Evolutionary conservation across 1,139 yeast genomes (phyloP), one percentile per base, ranked within the genome.

Genomic region (Kodamaea derodonti): DNA sequence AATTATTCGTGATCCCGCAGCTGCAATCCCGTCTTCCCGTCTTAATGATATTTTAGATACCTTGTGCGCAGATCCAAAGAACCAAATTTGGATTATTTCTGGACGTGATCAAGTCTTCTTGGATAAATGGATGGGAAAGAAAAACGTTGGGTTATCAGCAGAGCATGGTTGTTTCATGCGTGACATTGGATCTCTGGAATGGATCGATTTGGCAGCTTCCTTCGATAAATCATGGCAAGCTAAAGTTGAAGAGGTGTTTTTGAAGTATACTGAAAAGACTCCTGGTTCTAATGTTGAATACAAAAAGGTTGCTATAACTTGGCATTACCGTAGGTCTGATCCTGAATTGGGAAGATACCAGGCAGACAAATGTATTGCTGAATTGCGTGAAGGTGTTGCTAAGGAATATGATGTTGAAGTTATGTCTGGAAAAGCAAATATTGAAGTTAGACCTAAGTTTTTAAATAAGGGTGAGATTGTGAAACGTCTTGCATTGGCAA

Each of bases 401-500:
- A 62, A 63, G 30, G 75, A 78, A 29, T 85, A 79, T 51, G 96
- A 87, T 39, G 85, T 92, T 32, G 98, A 92, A 55, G 94, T 94
- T n/a, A 90, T 94, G 97, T 74, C 85, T 1, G 95, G 95, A 31
- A 94, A 94, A 62, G 98, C 98, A 31, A 94, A 94, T 54, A 75
- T 94, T 35, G 99, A 94, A 60, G 97, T 94, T 13, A 74, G 98
- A 44, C 99, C 99, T 8, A 78, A 79, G 40, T 84, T 87, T 55
- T 87, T 92, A 39, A 94, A 94, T 63, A 94, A 94, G 60, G 99
- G 99, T 37, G 97, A 90, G 59, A 94, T 94, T 51, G 98, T 86
- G 30, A 84, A 78, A 55, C 66, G 88, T 41, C 69, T 92, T 38
- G 84, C 87, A 4, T 64, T 80, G 50, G 74, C 73, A 35, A 71